Percentiles rank a stretch among this genome's conserved stretches.
Evolutionary conservation across 441 rosid genomes (phyloP).

Genomic region (Aquilaria agallochum): DNA sequence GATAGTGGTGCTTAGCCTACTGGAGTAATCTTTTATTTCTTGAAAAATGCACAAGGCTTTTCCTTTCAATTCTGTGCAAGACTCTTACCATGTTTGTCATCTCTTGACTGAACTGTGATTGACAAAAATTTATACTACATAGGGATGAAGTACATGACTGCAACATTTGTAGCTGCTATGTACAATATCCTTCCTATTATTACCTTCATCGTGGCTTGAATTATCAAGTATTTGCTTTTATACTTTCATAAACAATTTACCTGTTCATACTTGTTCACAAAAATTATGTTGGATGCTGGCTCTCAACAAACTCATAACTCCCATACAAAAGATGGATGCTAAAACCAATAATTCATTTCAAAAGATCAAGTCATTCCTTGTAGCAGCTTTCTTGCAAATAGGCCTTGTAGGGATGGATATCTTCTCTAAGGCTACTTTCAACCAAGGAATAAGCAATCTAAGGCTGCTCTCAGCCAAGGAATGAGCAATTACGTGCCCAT

Average conservation of each 20-base stretch:
- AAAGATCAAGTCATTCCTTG: constrained; percentile 58
- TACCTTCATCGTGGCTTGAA: constrained; percentile 76
- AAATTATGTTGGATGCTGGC: neutral
- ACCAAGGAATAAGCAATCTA: constrained; percentile 32
- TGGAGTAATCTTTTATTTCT: constrained; percentile 50
- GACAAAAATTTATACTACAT: constrained; percentile 79
- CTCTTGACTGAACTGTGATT: constrained; percentile 66
- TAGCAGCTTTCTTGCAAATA: constrained; percentile 61
- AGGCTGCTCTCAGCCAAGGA: too few species aligned
- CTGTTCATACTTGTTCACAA: too few species aligned
- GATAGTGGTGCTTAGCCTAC: constrained; percentile 52
- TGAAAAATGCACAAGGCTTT: neutral
- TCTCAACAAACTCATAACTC: neutral
- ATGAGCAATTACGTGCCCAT: constrained; percentile 87
- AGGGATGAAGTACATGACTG: constrained; percentile 85
- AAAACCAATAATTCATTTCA: too few species aligned
- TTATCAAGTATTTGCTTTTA: constrained; percentile 30
- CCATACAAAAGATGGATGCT: too few species aligned
- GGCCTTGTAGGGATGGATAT: constrained; percentile 95
- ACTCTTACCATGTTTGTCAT: neutral
- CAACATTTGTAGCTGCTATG: constrained; percentile 88
- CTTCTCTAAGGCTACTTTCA: constrained; percentile 66
- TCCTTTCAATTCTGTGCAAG: neutral
- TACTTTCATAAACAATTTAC: too few species aligned
- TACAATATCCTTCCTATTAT: constrained; percentile 80